These are phyloP conservation scores for Sphaerostilbella broomeana DNA, from an alignment of 2,329 filamentous ascomycete species.

Conservation along the genomic window DNA sequence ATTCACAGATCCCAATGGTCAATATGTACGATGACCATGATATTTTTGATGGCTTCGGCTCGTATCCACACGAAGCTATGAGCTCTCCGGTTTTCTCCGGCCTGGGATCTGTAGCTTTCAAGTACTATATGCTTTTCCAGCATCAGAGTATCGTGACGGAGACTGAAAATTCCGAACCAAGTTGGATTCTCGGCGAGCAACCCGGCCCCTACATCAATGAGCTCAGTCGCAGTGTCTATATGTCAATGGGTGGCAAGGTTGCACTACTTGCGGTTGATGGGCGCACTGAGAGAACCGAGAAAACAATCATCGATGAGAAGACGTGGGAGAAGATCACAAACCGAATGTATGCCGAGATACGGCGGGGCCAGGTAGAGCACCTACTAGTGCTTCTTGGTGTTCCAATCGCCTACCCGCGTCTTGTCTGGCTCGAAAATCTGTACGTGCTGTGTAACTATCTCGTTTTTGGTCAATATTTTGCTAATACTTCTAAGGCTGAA, in stretches of 20 bases:
- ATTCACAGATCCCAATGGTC: slow-evolving; percentile 93
- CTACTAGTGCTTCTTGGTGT: slow-evolving; percentile 82
- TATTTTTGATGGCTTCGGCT: slow-evolving; percentile 86
- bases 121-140: slow-evolving; percentile 98
- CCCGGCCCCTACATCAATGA: slow-evolving; percentile 90
- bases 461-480: background rate
- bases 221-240: slow-evolving; percentile 75
- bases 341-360: slow-evolving; percentile 73
- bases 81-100: slow-evolving; percentile 82
- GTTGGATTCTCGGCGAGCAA: slow-evolving; percentile 74
- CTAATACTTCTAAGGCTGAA: slow-evolving; percentile 54
- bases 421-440: slow-evolving; percentile 66
- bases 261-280: slow-evolving; percentile 84
- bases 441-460: slow-evolving; percentile 32
- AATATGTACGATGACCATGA: slow-evolving; percentile 98
- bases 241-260: slow-evolving; percentile 72
- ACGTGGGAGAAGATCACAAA: slow-evolving; percentile 86
- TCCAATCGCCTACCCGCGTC: slow-evolving; percentile 71
- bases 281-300: slow-evolving; percentile 79
- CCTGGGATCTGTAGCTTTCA: slow-evolving; percentile 86
- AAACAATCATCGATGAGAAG: slow-evolving; percentile 71
- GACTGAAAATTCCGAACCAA: slow-evolving; percentile 76
- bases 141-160: slow-evolving; percentile 83
- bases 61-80: slow-evolving; percentile 90
- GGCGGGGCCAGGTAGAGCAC: slow-evolving; percentile 80